Conservation (phyloP, 345 rosid genomes). For the Isatis tinctoria region DNA sequence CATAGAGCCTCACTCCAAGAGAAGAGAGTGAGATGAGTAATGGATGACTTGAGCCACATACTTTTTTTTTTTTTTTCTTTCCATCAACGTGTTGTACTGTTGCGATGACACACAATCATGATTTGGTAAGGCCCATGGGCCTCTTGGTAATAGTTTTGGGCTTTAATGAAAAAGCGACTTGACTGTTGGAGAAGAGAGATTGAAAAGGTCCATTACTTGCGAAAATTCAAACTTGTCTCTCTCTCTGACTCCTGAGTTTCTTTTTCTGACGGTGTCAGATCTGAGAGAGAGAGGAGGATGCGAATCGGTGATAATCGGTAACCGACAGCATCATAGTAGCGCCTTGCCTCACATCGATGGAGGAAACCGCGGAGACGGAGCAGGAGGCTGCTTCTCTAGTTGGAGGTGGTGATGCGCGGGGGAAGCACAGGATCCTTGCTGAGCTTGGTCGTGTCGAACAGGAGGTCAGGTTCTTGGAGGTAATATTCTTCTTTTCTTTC, state of each 20-base stretch:
- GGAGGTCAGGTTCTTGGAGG: constrained; percentile 60
- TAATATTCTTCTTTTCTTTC: neutral
- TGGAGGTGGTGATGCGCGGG: constrained; percentile 42
- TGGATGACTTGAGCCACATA: neutral
- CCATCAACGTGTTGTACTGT: too few relatives aligned
- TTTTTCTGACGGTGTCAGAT: constrained; percentile 28
- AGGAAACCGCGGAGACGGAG: constrained; percentile 19
- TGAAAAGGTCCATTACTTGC: neutral
- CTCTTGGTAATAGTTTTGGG: neutral
- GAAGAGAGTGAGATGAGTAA: neutral
- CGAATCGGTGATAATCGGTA: neutral
- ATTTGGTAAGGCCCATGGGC: neutral
- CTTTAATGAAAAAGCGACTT: neutral
- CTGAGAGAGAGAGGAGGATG: constrained; percentile 18
- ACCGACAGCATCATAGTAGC: neutral
- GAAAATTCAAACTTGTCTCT: constrained; percentile 7
- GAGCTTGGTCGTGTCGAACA: constrained; percentile 74
- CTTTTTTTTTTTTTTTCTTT: too few relatives aligned
- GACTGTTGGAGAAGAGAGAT: neutral
- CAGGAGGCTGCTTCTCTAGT: constrained; percentile 25
- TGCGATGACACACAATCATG: neutral
- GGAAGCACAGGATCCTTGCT: constrained; percentile 72
- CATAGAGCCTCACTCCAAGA: too few relatives aligned
- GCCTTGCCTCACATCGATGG: neutral
- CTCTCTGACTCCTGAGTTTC: neutral